Base-by-base conservation (phyloP, 441 rosid genomes). In the Pelargonium australe region DNA sequence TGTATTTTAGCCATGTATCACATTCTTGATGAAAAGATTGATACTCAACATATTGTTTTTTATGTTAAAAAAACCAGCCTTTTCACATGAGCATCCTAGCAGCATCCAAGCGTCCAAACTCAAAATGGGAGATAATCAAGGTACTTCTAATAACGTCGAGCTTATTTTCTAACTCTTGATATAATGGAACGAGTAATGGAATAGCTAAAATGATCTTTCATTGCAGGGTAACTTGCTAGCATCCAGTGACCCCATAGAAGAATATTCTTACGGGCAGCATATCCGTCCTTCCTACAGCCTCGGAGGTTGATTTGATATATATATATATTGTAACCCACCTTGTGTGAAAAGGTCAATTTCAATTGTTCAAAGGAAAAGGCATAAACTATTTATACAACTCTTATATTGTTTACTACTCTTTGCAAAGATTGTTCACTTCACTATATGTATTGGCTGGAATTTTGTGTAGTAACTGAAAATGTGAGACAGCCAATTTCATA, bases 41-140 rank as follows among this genome's bases (percentile, higher is more conserved):
- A 31, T 4, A 6, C 7, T 23, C 4, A 61, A 63, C 16, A 43
- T 69, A 16, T 28, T 37, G 19, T 64, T 12, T 66, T 14, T 66
- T 58, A 64, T 60, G 14, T 43, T 71, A 41, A 40, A 66, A 67
- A 23, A 31, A 3, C 72, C 81, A 84, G 87, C 75, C 75, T 68
- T 86, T 86, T 76, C 81, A 84, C 79, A 68, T 84, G 81, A 82
- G 86, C 13, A 78, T 81, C 64, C 72, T 86, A 51, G 78, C 80
- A 0, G 75, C 85, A 57, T 73, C 75, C 0, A 68, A 14, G 58
- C 79, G 75, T 12, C 76, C 78, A 6, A 80, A 69, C 20, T 43
- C 76, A 7, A 85, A 80, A 73, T 72, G 70, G 68, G 87, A 83
- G 75, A 85, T 85, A 65, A 67, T 83, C 62, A 81, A 79, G 84